Percentiles rank a stretch among this genome's conserved stretches.
phyloP scores from a whole-genome alignment of 192 early-diverging fungal genomes.

The Podochytrium sp. region DNA sequence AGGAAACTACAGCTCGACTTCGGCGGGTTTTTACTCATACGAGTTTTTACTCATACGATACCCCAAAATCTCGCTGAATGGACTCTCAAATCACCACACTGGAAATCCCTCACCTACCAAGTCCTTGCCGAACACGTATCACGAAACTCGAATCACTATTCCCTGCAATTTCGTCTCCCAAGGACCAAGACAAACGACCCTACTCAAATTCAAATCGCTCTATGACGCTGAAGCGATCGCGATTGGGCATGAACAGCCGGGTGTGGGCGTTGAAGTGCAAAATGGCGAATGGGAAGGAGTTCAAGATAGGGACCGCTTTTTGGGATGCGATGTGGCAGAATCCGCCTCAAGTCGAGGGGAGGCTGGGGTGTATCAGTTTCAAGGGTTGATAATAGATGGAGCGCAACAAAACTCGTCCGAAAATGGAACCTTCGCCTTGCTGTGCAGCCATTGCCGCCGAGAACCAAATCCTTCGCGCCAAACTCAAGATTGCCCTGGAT shows the following conservation, averaged over 20 bases:
- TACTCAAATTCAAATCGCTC: conserved; percentile 74
- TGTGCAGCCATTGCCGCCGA: too few relatives aligned
- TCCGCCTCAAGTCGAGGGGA: conserved; percentile 60
- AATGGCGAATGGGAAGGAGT: conserved; percentile 66
- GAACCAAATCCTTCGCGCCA: too few relatives aligned
- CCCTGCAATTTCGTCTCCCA: conserved; percentile 52
- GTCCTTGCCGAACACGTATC: conserved; percentile 66
- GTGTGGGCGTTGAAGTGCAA: conserved; percentile 62
- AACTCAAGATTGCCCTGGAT: too few relatives aligned
- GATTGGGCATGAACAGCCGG: conserved; percentile 49
- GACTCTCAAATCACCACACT: conserved; percentile 42
- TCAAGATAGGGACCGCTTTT: conserved; percentile 72
- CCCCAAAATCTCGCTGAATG: not conserved
- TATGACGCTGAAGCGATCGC: conserved; percentile 76
- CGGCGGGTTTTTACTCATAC: too few relatives aligned
- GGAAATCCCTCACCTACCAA: conserved; percentile 59
- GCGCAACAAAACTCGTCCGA: too few relatives aligned
- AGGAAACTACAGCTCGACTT: too few relatives aligned
- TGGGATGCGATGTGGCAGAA: conserved; percentile 58
- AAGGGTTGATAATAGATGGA: conserved; percentile 49
- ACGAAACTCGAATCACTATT: conserved; percentile 48
- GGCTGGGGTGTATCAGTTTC: conserved; percentile 54
- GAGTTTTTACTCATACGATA: not conserved
- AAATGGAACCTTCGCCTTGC: too few relatives aligned
- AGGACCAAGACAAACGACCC: conserved; percentile 50